A percentile compares a stretch with the other conserved stretches of the same genome.
Evolutionary conservation across 768 basidiomycete genomes (phyloP).

Genomic region (Hemileccinum impolitum): DNA sequence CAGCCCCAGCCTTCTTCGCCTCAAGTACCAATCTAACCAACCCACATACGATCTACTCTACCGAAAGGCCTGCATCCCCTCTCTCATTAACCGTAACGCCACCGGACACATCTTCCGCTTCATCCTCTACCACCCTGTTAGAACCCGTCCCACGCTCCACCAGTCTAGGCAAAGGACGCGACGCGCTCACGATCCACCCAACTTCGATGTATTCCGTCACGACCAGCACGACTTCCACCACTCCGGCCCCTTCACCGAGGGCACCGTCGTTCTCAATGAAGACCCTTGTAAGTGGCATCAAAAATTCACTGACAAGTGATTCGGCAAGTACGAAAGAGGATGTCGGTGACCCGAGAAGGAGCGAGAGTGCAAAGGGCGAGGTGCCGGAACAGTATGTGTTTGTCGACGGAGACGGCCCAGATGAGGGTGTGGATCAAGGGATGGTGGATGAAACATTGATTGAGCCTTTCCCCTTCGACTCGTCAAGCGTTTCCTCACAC

Average conservation of each 20-base stretch:
- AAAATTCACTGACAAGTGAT: slow-evolving; percentile 17
- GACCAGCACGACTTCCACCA: slow-evolving; percentile 3
- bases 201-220: slow-evolving; percentile 13
- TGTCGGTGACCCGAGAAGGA: background rate
- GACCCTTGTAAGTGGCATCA: slow-evolving; percentile 21
- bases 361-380: background rate
- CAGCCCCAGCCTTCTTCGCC: slow-evolving; percentile 9
- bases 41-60: background rate
- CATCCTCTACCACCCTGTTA: slow-evolving; percentile 15
- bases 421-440: slow-evolving; percentile 3
- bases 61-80: slow-evolving; percentile 15
- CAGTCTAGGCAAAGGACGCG: slow-evolving; percentile 13
- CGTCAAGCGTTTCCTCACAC: slow-evolving; percentile 22
- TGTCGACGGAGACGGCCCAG: slow-evolving; percentile 19
- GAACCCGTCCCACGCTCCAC: slow-evolving; percentile 26
- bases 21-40: slow-evolving; percentile 7
- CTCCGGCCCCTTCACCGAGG: slow-evolving; percentile 12
- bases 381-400: slow-evolving; percentile 26
- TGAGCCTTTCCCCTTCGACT: slow-evolving; percentile 22
- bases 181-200: slow-evolving; percentile 7
- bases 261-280: slow-evolving; percentile 22
- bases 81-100: background rate
- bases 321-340: slow-evolving; percentile 7
- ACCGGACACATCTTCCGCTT: slow-evolving; percentile 18
- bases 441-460: slow-evolving; percentile 17